Evolutionary conservation across 306 rosid genomes (phyloP), one percentile per base, ranked within the genome.

Genomic region (Prunus fruticosa): DNA sequence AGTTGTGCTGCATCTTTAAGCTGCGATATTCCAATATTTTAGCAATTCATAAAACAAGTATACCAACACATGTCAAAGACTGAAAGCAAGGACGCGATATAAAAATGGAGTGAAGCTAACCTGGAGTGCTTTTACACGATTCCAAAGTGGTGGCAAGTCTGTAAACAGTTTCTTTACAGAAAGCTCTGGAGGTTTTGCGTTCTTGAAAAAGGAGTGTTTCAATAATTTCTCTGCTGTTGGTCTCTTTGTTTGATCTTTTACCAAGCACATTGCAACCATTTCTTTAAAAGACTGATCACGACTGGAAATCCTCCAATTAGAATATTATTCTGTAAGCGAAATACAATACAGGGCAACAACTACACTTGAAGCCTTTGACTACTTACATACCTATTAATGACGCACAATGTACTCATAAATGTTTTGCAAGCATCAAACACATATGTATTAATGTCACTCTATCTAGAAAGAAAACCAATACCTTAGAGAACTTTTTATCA

Each of bases 251-350:
- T 93, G 99, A 85, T 96, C 99, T 89, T 96, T 96, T 77, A 96
- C 99, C 86, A 96, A 86, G 89, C 99, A 93, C 99, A 96, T 96
- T 64, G 99, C 98, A 90, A 93, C 99, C 98, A 96, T 93, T 86
- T 96, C 98, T 91, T 96, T 96, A 88, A 96, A 96, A 87, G 97
- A 91, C 99, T 96, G 99, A 82, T 89, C 84, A 93, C 98, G 84
- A 91, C 99, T 91, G 97, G 88, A 93, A 89, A 91, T 89, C 90
- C 90, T 88, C 91, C 88, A 91, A 93, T 96, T 91, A 96, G 98
- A 88, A 85, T 82, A 86, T 86, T 79, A 83, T 82, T 67, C 83
- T 11, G 77, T 19, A 77, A 82, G 25, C 71, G 45, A 83, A 80
- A 76, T 71, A 67, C 54, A n/a, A 68, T 23, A 12, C 58, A 73